Evolutionary conservation across 2,329 filamentous ascomycete genomes (phyloP).

Genomic region (Diaporthe sp.): DNA sequence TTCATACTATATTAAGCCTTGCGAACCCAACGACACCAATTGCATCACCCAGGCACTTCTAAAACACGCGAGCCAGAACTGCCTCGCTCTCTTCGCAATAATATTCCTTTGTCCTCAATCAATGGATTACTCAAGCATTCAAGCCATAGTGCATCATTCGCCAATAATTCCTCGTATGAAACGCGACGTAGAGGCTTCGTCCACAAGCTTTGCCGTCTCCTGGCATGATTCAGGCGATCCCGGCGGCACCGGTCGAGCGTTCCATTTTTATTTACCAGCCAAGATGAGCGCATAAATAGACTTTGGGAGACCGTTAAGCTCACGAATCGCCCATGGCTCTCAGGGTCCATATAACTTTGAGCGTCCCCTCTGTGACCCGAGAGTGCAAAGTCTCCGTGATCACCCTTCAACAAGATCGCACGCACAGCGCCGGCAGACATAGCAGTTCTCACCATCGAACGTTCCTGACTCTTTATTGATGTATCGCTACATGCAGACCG

Average conservation of each 20-base stretch:
- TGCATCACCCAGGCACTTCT: neutral
- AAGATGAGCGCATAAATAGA: conserved; percentile 13
- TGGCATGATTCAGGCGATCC: conserved; percentile 6
- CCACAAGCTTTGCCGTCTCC: neutral
- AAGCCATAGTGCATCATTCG: neutral
- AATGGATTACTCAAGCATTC: neutral
- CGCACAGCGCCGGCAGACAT: too few species aligned
- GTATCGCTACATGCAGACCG: neutral
- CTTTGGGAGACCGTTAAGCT: neutral
- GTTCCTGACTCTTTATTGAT: neutral
- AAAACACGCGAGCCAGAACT: too few species aligned
- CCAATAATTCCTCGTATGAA: neutral
- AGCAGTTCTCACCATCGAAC: neutral
- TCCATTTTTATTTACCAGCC: conserved; percentile 8
- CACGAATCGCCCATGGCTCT: neutral
- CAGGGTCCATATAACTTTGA: neutral
- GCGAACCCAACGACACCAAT: neutral
- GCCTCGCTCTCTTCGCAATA: too few species aligned
- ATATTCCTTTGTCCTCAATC: too few species aligned
- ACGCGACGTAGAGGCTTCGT: neutral
- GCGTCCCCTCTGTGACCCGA: neutral
- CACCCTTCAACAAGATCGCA: too few species aligned
- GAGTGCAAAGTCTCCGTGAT: too few species aligned
- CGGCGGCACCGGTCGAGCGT: neutral
- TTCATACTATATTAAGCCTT: conserved; percentile 7